Evolutionary conservation across 768 basidiomycete genomes (phyloP).

Genomic region (Pisolithus microcarpus): DNA sequence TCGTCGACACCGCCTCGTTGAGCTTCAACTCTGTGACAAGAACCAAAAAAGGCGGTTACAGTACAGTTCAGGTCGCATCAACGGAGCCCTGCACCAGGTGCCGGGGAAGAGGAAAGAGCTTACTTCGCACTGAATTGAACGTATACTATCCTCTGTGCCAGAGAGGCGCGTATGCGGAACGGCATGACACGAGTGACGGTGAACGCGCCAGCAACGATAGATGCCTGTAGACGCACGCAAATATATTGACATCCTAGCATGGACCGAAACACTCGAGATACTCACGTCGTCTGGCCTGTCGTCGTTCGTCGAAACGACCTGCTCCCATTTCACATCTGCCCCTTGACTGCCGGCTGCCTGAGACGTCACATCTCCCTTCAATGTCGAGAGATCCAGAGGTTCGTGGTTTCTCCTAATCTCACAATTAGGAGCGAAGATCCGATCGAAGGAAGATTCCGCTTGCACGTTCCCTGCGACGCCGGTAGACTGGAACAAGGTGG

Average conservation of each 20-base stretch:
- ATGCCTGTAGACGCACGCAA: constrained; percentile 14
- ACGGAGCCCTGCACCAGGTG: not conserved
- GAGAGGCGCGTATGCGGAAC: constrained; percentile 34
- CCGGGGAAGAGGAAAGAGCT: constrained; percentile 2
- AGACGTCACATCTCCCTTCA: constrained; percentile 22
- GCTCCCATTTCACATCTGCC: constrained; percentile 29
- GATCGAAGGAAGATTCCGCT: constrained; percentile 16
- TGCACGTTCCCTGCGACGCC: constrained; percentile 1
- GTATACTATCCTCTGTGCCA: constrained; percentile 28
- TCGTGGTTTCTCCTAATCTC: constrained; percentile 31
- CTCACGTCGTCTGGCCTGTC: constrained; percentile 17
- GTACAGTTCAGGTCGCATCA: constrained; percentile 29
- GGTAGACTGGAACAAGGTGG: constrained; percentile 19
- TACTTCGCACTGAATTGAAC: constrained; percentile 37
- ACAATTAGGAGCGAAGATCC: constrained; percentile 26
- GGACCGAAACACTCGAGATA: not conserved
- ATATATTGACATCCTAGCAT: not conserved
- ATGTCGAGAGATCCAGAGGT: constrained; percentile 13
- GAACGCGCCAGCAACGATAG: constrained; percentile 35
- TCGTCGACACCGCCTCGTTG: constrained; percentile 12
- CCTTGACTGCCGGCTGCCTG: constrained; percentile 13
- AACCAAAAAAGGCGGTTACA: too few species aligned
- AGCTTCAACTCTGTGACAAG: too few species aligned
- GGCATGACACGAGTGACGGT: constrained; percentile 33
- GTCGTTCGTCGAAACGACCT: constrained; percentile 26